Evolutionary conservation across 179 eudicot species (phyloP), one percentile per base, ranked within the genome.

Genomic region (Sideroxylon spinosum): DNA sequence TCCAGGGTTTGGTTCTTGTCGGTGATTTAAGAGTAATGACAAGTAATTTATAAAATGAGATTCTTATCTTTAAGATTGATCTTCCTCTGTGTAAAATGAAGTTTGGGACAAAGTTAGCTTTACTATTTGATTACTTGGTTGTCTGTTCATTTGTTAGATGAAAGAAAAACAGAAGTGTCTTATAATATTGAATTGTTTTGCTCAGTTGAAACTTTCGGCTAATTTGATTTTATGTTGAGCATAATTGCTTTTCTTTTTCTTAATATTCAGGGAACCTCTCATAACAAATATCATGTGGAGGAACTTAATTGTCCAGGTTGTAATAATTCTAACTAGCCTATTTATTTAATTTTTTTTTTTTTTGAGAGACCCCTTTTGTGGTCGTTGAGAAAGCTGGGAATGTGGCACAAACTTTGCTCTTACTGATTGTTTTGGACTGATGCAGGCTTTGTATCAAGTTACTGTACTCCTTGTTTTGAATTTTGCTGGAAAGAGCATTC

Each of bases 221-320:
- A 71, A 71, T 50, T 55, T 44, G 32, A 32, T 74, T 32, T 60
- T 59, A n/a, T 19, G 12, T 61, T 11, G 6, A 16, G 55, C 8
- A 11, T 19, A 44, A n/a, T 60, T 10, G 14, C 37, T 48, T 23
- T 9, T 10, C 49, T 52, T 57, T 49, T 73, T 67, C 50, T 49
- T 26, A 46, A 80, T 78, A 7, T 78, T 81, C 89, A 95, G 98
- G 95, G 98, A 95, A 79, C 95, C 98, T 81, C 95, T 95, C 57
- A 90, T 95, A 62, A 95, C 98, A n/a, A 95, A 95, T 85, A 89
- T 91, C 83, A 93, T 95, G 97, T 95, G 98, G 98, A 91, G 98
- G 81, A 95, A 95, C 87, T 87, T 95, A 78, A 4, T 95, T 14
- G 80, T 93, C 44, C 98, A 94, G 97, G 98, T 93, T 61, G 23